A percentile compares a stretch with the other conserved stretches of the same genome.
These are phyloP conservation scores for Brassica napus DNA, from an alignment of 345 rosid genomes.

Conservation along the genomic window Da-Ae NC_063441.1:11286501-11287000, in stretches of 20 bases:
- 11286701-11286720: not conserved
- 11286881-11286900: conserved; percentile 3
- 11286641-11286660: too few relatives aligned
- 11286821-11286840: conserved; percentile 20
- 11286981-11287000: conserved; percentile 42
- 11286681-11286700: not conserved
- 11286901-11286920: conserved; percentile 11
- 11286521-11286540: too few relatives aligned
- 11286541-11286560: too few relatives aligned
- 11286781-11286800: conserved; percentile 25
- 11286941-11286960: conserved; percentile 31
- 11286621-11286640: too few relatives aligned
- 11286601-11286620: too few relatives aligned
- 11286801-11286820: conserved; percentile 42
- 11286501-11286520: too few relatives aligned
- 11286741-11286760: not conserved
- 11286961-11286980: conserved; percentile 12
- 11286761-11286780: not conserved
- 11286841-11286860: conserved; percentile 41
- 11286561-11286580: too few relatives aligned
- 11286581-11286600: too few relatives aligned
- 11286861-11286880: conserved; percentile 30
- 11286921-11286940: conserved; percentile 13
- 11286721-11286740: not conserved
- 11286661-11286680: too few relatives aligned